These are phyloP conservation scores for Stylonectria norvegica DNA, from an alignment of 2,329 filamentous ascomycete species.

Conservation along the genomic window DNA sequence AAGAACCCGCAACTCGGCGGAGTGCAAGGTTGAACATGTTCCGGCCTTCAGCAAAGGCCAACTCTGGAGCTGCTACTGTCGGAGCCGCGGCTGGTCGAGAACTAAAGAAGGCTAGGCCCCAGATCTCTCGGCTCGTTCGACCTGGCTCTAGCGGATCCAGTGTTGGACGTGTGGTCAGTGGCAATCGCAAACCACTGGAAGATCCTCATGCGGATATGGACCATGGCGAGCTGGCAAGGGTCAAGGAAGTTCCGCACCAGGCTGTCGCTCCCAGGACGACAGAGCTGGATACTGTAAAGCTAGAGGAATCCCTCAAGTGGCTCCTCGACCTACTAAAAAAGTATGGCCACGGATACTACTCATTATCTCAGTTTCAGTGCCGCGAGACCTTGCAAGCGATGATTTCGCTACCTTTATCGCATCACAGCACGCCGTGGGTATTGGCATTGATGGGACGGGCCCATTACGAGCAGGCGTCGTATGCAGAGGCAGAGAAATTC, in stretches of 20 bases:
- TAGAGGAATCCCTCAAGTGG: conserved; percentile 72
- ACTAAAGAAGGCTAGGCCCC: conserved; percentile 79
- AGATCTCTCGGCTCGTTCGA: conserved; percentile 63
- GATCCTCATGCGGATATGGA: conserved; percentile 68
- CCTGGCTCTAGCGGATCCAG: conserved; percentile 63
- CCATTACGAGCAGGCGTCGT: conserved; percentile 85
- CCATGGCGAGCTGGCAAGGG: conserved; percentile 54
- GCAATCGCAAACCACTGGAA: conserved; percentile 74
- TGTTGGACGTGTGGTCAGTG: conserved; percentile 83
- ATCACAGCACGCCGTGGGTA: conserved; percentile 92
- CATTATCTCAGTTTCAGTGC: conserved; percentile 75
- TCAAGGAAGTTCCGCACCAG: conserved; percentile 41
- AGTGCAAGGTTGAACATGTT: conserved; percentile 70
- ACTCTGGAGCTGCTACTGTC: conserved; percentile 53
- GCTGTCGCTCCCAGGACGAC: conserved; percentile 37
- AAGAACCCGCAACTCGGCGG: conserved; percentile 61
- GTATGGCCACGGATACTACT: conserved; percentile 75
- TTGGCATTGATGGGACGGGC: conserved; percentile 86
- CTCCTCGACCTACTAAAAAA: conserved; percentile 79
- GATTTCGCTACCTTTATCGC: conserved; percentile 63
- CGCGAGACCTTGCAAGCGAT: conserved; percentile 73
- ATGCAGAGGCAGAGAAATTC: conserved; percentile 80
- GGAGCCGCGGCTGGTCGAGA: conserved; percentile 63
- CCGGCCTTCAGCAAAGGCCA: conserved; percentile 65
- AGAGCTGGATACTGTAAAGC: conserved; percentile 57